phyloP scores from a whole-genome alignment of 495 filamentous ascomycete genomes.

The Corynascus novoguineensis region DNA sequence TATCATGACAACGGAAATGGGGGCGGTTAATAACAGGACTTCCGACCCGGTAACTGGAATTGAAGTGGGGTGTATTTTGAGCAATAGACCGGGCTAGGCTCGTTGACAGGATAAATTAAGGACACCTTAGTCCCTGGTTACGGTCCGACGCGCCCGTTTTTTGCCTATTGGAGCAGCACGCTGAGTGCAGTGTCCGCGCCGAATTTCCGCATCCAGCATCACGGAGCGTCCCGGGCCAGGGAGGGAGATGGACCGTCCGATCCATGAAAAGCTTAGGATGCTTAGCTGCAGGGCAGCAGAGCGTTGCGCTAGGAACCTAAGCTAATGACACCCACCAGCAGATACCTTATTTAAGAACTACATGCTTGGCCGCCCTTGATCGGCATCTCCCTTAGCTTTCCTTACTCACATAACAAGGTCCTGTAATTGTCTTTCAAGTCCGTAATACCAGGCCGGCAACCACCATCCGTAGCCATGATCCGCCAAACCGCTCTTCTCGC shows the following conservation, averaged over 20 bases:
- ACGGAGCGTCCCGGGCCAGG: slow-evolving; percentile 1
- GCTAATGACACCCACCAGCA: neutral
- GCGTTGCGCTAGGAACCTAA: neutral
- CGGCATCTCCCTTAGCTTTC: neutral
- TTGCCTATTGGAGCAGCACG: neutral
- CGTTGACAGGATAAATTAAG: slow-evolving; percentile 5
- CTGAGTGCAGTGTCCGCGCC: neutral
- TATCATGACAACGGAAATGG: neutral
- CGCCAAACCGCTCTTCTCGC: slow-evolving; percentile 36
- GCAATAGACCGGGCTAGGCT: neutral
- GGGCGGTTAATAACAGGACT: neutral
- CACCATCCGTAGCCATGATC: slow-evolving; percentile 1
- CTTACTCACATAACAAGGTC: neutral
- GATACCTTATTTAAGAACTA: neutral
- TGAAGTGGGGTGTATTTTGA: neutral
- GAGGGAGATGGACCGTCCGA: neutral
- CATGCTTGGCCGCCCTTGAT: neutral
- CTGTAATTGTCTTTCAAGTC: neutral
- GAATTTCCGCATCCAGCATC: slow-evolving; percentile 6
- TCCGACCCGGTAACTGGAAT: neutral
- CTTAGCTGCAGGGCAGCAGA: neutral
- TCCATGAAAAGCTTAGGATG: neutral
- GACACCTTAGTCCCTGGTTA: neutral
- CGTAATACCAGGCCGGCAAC: neutral
- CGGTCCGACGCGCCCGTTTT: neutral